Base-by-base conservation (phyloP, 2,329 filamentous ascomycete species). In the Metarhizium humberi region DNA sequence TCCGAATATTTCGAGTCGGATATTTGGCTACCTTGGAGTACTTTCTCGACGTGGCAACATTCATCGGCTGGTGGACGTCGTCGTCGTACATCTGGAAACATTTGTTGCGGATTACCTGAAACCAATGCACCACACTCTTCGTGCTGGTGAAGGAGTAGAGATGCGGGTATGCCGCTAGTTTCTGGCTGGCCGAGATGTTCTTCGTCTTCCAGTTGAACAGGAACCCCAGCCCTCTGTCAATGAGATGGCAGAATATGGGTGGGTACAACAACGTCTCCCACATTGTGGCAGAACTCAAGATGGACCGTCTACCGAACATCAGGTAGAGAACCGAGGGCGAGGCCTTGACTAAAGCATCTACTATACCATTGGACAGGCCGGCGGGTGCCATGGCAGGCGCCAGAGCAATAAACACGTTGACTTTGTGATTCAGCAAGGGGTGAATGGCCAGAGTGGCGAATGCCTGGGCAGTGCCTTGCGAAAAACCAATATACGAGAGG, bases 81-180 rank as follows among this genome's bases (percentile, higher is more conserved):
- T 99, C 94, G 67, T 99, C 94, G 70, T 92, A 97, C 89, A 99
- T 96, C 71, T 99, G 94, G 70, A 99, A 97, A 30, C 85, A 91
- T 64, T 90, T 89, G 65, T 92, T 96, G 60, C 94, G 87, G 64
- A 99, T 99, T 67, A 99, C 96, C 68, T 99, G 94, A 69, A 99
- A 99, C 94, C 94, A 99, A 68, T 99, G 94, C 0, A 99, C 94
- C 8, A 99, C 91, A 20, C 87, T 92, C 73, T 99, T 99, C 56
- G 91, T 96, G 68, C 90, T 95, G 0, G 92, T 96, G 69, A 92
- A 97, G 0, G 92, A 96, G 74, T 96, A 99, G 0, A 99, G 75
- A 73, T 99, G 94, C 10, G 92, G 87, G 68, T 99, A 99, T 1
- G 91, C 91, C 2, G 94, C 94, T 18, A 99, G 81, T 67, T 99